Base-by-base conservation (phyloP, 139 green algal species). In the Picochlorum costavermella region DNA sequence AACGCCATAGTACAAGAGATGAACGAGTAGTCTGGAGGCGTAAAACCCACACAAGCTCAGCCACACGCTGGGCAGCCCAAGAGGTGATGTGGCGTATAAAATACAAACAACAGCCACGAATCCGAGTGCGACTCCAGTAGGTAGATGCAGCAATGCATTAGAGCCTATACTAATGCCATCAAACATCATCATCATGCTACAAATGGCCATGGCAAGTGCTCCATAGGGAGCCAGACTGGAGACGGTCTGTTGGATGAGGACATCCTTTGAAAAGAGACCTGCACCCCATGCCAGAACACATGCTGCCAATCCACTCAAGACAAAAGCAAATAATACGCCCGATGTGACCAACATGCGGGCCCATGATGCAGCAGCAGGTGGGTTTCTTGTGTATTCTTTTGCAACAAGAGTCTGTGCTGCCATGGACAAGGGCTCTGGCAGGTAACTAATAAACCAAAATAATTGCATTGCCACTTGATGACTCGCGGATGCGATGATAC, bases 371-470 rank as follows among this genome's bases (percentile, higher is more conserved):
- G 57, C 70, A n/a, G n/a, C 11, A 5, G 4, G 40, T 0, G 64
- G 63, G 20, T 51, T 25, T 28, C n/a, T 17, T 2, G 63, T 44
- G 11, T 40, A 40, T 59, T 88, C 80, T 5, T 77, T 65, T 3
- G 83, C 82, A 37, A 89, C 70, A 29, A 89, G 66, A 1, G 68
- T 74, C 67, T 89, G 82, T 2, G 81, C 83, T 3, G 80, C 69
- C 3, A 90, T 61, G 57, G 65, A 82, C 10, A 90, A 71, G 1
- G 83, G 77, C 55, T 90, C 83, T 16, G 77, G 64, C 12, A 90
- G 72, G 63, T 77, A 90, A 9, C 63, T 75, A 9, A 90, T 59
- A 33, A 86, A 83, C 83, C 83, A 90, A 37, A 88, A 87, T 31
- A 56, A 50, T 63, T 81, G 72, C 74, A 90, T 71, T 17, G 77